Base-by-base conservation (phyloP, 2,329 filamentous ascomycete genomes). In the Pseudocercospora fuligena region DNA sequence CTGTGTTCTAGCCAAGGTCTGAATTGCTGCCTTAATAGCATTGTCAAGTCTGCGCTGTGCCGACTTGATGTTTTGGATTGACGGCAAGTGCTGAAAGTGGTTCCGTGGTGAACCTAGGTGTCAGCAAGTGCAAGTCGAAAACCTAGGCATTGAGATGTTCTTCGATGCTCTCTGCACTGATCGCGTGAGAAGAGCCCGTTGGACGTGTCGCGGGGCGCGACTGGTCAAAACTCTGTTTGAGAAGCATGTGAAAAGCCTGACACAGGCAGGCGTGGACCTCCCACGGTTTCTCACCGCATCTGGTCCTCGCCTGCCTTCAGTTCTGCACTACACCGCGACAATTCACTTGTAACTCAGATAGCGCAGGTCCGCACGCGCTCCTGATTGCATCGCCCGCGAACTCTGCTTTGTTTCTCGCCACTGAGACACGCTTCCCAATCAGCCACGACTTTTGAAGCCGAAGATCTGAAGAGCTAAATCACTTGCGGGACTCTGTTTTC, bases 401-500 rank as follows among this genome's bases (percentile, higher is more conserved):
- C 5, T 21, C 46, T 36, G 46, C 46, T 21, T 51, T 21, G 46
- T 25, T 11, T 9, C 46, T 21, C 46, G 23, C 23, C 46, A 25
- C 46, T 14, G 46, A 21, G n/a, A 47, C 19, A 1, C 46, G n/a
- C n/a, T 19, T 25, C 46, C 9, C 33, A 16, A 5, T 36, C 12
- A 16, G 33, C 56, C 56, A 58, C 29, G 31, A 58, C 56, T 58
- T 58, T 43, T 33, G 31, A 19, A 36, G 56, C 8, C 56, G 36
- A 25, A 25, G 11, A 40, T 14, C 56, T 33, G 54, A 9, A 7
- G 31, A 33, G 27, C 31, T 33, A 58, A 43, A 11, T 33, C 33
- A 29, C 47, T n/a, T 61, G 57, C 40, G 36, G 58, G 23, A 61
- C 59, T 60, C 49, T 66, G 63, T 62, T 66, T 62, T 62, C 60